Evolutionary conservation across 2,329 filamentous ascomycete genomes (phyloP), one percentile per base, ranked within the genome.

Genomic region (Arthrinium puccinioides): DNA sequence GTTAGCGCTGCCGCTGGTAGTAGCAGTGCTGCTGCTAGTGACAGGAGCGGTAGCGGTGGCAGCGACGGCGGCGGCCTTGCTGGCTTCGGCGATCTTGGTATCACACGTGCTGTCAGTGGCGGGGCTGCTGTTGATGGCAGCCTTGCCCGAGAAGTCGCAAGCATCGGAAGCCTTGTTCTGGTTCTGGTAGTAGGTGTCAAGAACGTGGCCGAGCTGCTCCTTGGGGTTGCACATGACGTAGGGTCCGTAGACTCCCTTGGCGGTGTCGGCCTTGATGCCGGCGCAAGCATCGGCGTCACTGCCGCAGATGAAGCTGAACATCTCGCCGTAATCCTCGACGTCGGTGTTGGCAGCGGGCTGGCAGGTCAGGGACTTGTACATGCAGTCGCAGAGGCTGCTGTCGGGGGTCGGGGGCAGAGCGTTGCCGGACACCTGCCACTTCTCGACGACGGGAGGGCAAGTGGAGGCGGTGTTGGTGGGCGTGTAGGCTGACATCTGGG

Each of bases 391-490:
- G 21, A 87, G 73, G 25, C 76, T 57, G 35, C 71, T 57, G 61
- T 88, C 84, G 46, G 82, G 82, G 14, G 73, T 74, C n/a, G 83
- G 84, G 38, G 84, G 84, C 26, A 88, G 79, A n/a, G 33, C 24
- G 36, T 65, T 67, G 30, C 67, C 64, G 29, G 83, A 79, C 38
- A 70, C 68, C 44, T 59, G 46, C 83, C 84, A 88, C 51, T 65
- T 62, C 16, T 62, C 49, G 45, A 61, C 67, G 43, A 74, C 65
- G 28, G 66, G 63, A 20, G 84, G 84, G 69, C 84, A 89, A 29
- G 70, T 55, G 40, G 73, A 67, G 24, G 71, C 67, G 20, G 75
- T 79, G 67, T 84, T 84, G 54, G 69, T 72, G 13, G 79, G 74
- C 31, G 59, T 70, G 70, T 87, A 88, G 29, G 64, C 61, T 46